Evolutionary conservation across 768 basidiomycete species (phyloP).

Genomic region (Trametopsis cervina): DNA sequence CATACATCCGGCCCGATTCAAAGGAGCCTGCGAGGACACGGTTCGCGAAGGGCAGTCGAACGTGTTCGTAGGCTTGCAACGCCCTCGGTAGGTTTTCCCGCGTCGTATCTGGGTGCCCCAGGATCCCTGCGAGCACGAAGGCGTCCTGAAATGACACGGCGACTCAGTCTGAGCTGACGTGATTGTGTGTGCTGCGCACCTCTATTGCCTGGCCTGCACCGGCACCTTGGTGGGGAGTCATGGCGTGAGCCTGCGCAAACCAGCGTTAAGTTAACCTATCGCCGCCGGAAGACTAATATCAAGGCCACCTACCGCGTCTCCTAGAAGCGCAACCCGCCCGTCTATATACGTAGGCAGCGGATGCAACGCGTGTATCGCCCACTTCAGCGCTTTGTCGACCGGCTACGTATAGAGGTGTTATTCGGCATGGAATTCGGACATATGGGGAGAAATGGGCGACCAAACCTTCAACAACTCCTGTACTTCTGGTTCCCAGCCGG

Average conservation of each 20-base stretch:
- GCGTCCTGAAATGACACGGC: conserved; percentile 25
- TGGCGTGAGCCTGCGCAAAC: conserved; percentile 24
- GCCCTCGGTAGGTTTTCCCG: conserved; percentile 15
- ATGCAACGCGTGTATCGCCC: conserved; percentile 25
- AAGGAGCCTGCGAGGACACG: conserved; percentile 19
- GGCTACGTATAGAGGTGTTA: no score
- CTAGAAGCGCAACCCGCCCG: conserved; percentile 23
- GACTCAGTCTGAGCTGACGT: no score
- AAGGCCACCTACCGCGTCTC: conserved; percentile 11
- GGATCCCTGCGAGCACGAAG: conserved; percentile 23
- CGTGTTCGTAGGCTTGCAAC: conserved; percentile 23
- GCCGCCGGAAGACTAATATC: neutral
- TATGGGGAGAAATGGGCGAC: neutral
- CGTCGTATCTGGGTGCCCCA: conserved; percentile 20
- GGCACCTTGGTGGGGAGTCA: conserved; percentile 27
- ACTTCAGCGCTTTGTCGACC: conserved; percentile 22
- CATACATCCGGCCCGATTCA: conserved; percentile 21
- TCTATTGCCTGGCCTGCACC: conserved; percentile 30
- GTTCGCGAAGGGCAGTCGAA: conserved; percentile 24
- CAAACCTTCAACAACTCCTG: conserved; percentile 19
- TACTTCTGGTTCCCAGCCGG: conserved; percentile 26
- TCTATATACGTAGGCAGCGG: conserved; percentile 21
- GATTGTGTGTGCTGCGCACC: conserved; percentile 15
- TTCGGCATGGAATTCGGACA: neutral
- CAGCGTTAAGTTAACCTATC: neutral